Base-by-base conservation (phyloP, 164 flowering plant species). In the Umbilicus rupestris region DNA sequence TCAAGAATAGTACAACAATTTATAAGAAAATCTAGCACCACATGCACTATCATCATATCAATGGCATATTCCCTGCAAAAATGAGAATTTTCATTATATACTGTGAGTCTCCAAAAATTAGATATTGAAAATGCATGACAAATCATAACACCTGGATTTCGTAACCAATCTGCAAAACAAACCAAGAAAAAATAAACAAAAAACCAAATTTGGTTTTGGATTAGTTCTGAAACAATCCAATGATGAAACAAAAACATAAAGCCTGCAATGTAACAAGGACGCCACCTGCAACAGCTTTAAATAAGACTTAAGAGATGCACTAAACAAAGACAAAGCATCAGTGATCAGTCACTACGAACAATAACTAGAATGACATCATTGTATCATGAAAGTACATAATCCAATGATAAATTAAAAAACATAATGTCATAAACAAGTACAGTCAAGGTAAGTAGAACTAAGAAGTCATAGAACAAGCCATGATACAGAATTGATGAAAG, bases 131-230 rank as follows among this genome's bases (percentile, higher is more conserved):
- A 28, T 12, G 60, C 9, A 55, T 55, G 33, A 15, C 33, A 14
- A 12, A 55, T 55, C 33, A 28, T 55, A 55, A 55, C 60, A 55
- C 31, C 60, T 55, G 60, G 58, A 11, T 14, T 33, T 28, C 15
- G 60, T 24, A 55, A 26, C 29, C 60, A 11, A 28, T 55, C 60
- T 55, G 60, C 60, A 55, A 55, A 55, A 55, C 31, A 55, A 49
- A 28, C 31, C 31, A 55, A 28, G 19, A 30, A 55, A 12, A 28
- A n/a, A n/a, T n/a, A n/a, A n/a, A n/a, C n/a, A n/a, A n/a, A 55
- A 28, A 26, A 55, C 5, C 33, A 28, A 55, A 55, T 55, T 14
- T 12, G 33, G 33, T 7, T 10, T 12, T 29, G 16, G 15, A 22
- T 55, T 55, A 11, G 16, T 14, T 55, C n/a, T 28, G 60, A 28